These are phyloP conservation scores for Candida rishiriensis DNA, from an alignment of 805 yeast genomes.

Conservation along the genomic window DNA sequence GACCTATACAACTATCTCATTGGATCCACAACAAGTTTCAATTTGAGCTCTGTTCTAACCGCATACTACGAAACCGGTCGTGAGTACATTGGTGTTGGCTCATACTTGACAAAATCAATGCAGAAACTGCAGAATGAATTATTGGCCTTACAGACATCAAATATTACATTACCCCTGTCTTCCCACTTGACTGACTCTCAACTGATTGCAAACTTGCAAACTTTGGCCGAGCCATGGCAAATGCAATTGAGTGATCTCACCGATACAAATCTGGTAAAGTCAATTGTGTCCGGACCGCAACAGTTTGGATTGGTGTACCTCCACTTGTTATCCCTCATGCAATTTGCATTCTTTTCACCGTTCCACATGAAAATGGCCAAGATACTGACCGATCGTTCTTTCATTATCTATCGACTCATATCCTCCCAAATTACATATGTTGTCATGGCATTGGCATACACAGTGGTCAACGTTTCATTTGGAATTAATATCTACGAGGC, in stretches of 20 bases:
- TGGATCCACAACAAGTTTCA: conserved; percentile 19
- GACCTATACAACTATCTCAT: conserved; percentile 33
- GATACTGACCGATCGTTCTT: conserved; percentile 41
- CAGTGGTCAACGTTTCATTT: conserved; percentile 59
- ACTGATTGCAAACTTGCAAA: conserved; percentile 1
- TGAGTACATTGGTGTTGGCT: conserved; percentile 43
- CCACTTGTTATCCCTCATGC: conserved; percentile 64
- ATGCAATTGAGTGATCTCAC: conserved; percentile 42
- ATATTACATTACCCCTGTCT: conserved; percentile 9
- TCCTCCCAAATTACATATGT: conserved; percentile 48
- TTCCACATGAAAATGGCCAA: conserved; percentile 46
- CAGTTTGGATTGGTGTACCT: conserved; percentile 69
- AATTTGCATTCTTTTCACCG: conserved; percentile 51
- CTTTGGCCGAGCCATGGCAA: conserved; percentile 10
- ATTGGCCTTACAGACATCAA: conserved; percentile 6
- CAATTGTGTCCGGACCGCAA: conserved; percentile 54
- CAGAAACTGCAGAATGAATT: conserved; percentile 31
- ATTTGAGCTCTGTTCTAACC: conserved; percentile 30
- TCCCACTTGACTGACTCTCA: conserved; percentile 1
- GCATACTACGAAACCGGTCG: conserved; percentile 57
- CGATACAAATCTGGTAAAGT: conserved; percentile 36
- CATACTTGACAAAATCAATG: conserved; percentile 39
- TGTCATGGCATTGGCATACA: conserved; percentile 51
- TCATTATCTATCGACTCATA: conserved; percentile 45
- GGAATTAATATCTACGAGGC: conserved; percentile 55